Percentiles rank a stretch among this genome's conserved stretches.
phyloP scores from a whole-genome alignment of 345 rosid genomes.

The Lumnitzera racemosa region DNA sequence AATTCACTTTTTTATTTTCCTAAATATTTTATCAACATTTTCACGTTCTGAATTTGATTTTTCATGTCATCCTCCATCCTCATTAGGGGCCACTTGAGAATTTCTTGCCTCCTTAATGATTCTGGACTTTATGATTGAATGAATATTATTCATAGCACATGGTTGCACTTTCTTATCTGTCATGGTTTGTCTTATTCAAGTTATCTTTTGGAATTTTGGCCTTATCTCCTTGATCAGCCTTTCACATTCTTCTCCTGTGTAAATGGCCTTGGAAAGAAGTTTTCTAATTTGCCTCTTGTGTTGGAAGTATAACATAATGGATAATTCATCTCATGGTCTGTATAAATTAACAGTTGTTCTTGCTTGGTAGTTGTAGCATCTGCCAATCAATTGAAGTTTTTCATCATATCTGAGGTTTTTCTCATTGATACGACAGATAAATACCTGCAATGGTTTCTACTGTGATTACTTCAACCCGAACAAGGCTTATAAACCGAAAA shows the following conservation, averaged over 20 bases:
- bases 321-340: no score
- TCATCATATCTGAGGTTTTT: not conserved
- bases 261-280: no score
- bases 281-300: no score
- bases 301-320: no score
- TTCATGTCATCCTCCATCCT: constrained; percentile 24
- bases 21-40: no score
- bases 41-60: constrained; percentile 1
- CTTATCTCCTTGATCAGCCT: not conserved
- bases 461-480: constrained; percentile 97
- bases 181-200: constrained; percentile 7
- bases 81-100: constrained; percentile 16
- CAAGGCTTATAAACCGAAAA: constrained; percentile 89
- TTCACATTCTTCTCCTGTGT: no score
- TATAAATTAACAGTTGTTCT: not conserved
- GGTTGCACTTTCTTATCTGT: constrained; percentile 24
- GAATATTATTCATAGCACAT: constrained; percentile 28
- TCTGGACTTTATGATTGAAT: constrained; percentile 21
- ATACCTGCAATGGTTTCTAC: constrained; percentile 96
- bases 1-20: constrained; percentile 2
- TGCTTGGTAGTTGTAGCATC: not conserved
- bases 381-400: not conserved
- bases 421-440: constrained; percentile 43
- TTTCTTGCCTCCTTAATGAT: constrained; percentile 10
- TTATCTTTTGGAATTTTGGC: not conserved